A percentile compares a stretch with the other conserved stretches of the same genome.
These are phyloP conservation scores for Batkoa obscura DNA, from an alignment of 371 early-diverging fungal species.

Conservation along the genomic window DNA sequence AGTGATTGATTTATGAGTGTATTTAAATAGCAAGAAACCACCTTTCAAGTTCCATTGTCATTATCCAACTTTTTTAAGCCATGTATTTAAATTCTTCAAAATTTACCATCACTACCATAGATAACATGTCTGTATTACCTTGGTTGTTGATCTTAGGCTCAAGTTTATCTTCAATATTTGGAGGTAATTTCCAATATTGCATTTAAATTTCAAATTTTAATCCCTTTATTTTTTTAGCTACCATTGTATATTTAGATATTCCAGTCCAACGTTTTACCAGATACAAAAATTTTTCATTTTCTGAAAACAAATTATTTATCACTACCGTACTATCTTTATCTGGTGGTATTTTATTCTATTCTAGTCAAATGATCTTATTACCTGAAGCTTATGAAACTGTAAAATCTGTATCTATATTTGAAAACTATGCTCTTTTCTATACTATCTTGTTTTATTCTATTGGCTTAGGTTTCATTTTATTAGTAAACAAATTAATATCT, in stretches of 20 bases:
- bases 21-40: too few relatives aligned
- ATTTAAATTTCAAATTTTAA: not conserved
- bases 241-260: conserved; percentile 3
- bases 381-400: conserved; percentile 1
- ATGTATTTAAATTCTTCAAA: too few relatives aligned
- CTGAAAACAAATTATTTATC: not conserved
- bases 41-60: too few relatives aligned
- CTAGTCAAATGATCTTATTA: conserved; percentile 6
- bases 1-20: too few relatives aligned
- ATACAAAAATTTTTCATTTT: not conserved
- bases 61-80: too few relatives aligned
- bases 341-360: conserved; percentile 3
- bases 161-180: conserved; percentile 3
- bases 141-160: conserved; percentile 5
- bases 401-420: not conserved
- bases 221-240: not conserved
- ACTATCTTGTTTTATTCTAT: conserved; percentile 4
- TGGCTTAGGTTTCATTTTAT: conserved; percentile 5
- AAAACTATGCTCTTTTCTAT: conserved; percentile 1
- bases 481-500: conserved; percentile 2
- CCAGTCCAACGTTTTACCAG: not conserved
- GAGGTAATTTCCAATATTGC: not conserved
- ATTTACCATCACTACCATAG: too few relatives aligned
- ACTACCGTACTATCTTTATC: not conserved
- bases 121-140: not conserved